These are phyloP conservation scores for Mycena metata DNA, from an alignment of 768 basidiomycete species.

Conservation along the genomic window DNA sequence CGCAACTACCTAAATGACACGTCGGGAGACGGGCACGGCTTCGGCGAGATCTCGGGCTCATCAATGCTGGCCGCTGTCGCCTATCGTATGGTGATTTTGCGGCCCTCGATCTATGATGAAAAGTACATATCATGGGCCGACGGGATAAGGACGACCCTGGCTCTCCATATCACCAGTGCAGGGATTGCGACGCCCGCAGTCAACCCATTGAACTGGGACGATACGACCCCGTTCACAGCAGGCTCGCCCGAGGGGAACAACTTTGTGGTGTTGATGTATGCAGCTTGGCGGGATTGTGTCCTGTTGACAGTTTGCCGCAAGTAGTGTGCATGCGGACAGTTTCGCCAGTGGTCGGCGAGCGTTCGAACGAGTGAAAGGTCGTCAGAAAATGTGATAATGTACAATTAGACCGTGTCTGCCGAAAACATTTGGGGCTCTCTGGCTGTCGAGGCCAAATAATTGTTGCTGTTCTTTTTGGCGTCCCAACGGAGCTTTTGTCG, in stretches of 20 bases:
- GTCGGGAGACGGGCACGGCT: slow-evolving; percentile 45
- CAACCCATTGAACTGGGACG: slow-evolving; percentile 53
- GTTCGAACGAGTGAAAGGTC: no score
- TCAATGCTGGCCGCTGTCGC: slow-evolving; percentile 54
- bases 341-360: no score
- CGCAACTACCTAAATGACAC: slow-evolving; percentile 56
- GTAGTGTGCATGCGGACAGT: background rate
- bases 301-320: slow-evolving; percentile 34
- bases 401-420: no score
- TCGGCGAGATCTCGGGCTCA: slow-evolving; percentile 61
- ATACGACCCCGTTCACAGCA: slow-evolving; percentile 47
- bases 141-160: slow-evolving; percentile 44
- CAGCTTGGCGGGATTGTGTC: slow-evolving; percentile 57
- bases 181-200: slow-evolving; percentile 54
- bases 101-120: slow-evolving; percentile 33
- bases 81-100: slow-evolving; percentile 52
- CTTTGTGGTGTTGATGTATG: slow-evolving; percentile 54
- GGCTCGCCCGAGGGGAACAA: slow-evolving; percentile 55
- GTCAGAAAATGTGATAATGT: no score
- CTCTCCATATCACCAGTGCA: slow-evolving; percentile 43
- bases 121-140: slow-evolving; percentile 46
- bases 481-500: no score
- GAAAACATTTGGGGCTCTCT: no score
- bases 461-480: no score
- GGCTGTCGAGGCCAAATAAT: no score